phyloP scores from a whole-genome alignment of 305 asterid species.

The Euphrasia arctica region DNA sequence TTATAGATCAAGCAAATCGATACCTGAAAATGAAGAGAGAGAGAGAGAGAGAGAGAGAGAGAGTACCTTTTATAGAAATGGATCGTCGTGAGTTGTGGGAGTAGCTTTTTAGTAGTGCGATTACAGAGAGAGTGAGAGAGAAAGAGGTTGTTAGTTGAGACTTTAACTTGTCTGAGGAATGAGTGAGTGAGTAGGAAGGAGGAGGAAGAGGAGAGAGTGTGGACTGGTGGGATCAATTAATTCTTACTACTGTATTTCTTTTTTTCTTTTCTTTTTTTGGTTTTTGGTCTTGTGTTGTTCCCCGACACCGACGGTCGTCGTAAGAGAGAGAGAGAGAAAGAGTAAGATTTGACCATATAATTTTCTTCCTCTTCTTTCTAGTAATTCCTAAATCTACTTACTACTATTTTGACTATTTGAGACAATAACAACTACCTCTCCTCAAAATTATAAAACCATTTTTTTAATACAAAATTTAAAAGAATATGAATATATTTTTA shows the following conservation, averaged over 20 bases:
- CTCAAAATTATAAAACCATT: too few relatives aligned
- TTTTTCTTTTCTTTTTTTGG: not conserved
- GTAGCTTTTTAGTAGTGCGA: not conserved
- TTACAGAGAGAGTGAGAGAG: slow-evolving; percentile 3
- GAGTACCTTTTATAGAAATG: not conserved
- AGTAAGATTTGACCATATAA: too few relatives aligned
- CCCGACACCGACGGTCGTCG: not conserved
- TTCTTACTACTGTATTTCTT: not conserved
- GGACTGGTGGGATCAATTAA: not conserved
- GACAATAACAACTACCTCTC: too few relatives aligned
- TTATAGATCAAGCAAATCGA: slow-evolving; percentile 19
- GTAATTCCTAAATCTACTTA: too few relatives aligned
- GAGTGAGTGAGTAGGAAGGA: not conserved
- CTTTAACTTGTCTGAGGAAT: not conserved
- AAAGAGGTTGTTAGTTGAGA: not conserved
- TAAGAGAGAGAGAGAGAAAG: not conserved
- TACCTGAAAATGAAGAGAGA: too few relatives aligned
- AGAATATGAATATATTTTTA: too few relatives aligned
- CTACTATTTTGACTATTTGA: too few relatives aligned
- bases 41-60: not conserved
- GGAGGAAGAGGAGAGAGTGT: not conserved
- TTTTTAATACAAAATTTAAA: too few relatives aligned
- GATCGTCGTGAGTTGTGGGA: not conserved
- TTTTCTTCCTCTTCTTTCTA: too few relatives aligned
- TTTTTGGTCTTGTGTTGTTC: not conserved